phyloP scores from a whole-genome alignment of 1,139 yeast genomes.

The Diutina catenulata region DNA sequence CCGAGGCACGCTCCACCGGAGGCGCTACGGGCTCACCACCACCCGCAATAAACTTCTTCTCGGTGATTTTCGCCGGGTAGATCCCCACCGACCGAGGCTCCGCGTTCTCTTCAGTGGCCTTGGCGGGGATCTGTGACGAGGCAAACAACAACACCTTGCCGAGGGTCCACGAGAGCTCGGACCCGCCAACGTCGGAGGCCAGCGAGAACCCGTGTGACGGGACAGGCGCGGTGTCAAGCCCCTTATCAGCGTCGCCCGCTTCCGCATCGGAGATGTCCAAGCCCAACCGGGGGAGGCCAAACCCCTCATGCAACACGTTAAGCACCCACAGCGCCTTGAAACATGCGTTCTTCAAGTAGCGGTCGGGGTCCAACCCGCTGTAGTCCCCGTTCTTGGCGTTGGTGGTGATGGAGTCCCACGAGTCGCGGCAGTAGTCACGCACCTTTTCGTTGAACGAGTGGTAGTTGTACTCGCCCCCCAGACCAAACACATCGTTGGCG shows the following conservation, averaged over 20 bases:
- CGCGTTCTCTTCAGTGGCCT: slow-evolving; percentile 33
- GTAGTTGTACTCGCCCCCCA: slow-evolving; percentile 68
- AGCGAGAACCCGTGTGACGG: slow-evolving; percentile 45
- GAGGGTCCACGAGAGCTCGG: slow-evolving; percentile 56
- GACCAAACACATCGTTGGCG: slow-evolving; percentile 66
- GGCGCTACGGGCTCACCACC: slow-evolving; percentile 15
- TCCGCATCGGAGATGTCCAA: slow-evolving; percentile 24
- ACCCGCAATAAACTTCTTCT: slow-evolving; percentile 21
- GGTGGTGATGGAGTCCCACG: slow-evolving; percentile 42
- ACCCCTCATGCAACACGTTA: slow-evolving; percentile 69
- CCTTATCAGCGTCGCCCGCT: slow-evolving; percentile 11
- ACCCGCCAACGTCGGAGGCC: slow-evolving; percentile 45
- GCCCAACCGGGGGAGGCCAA: slow-evolving; percentile 56
- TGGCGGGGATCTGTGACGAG: neutral
- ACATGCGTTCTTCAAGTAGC: slow-evolving; percentile 51
- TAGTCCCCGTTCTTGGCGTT: slow-evolving; percentile 42
- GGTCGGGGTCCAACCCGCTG: slow-evolving; percentile 28
- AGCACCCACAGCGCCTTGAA: slow-evolving; percentile 79
- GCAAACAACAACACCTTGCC: slow-evolving; percentile 53
- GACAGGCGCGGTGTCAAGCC: slow-evolving; percentile 17
- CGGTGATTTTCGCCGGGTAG: slow-evolving; percentile 38
- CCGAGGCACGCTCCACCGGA: slow-evolving; percentile 10
- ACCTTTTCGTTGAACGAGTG: slow-evolving; percentile 48
- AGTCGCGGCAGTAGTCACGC: slow-evolving; percentile 51
- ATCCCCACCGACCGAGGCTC: slow-evolving; percentile 30